Base-by-base conservation (phyloP, 2,329 filamentous ascomycete genomes). In the Fusarium drepaniforme region DNA sequence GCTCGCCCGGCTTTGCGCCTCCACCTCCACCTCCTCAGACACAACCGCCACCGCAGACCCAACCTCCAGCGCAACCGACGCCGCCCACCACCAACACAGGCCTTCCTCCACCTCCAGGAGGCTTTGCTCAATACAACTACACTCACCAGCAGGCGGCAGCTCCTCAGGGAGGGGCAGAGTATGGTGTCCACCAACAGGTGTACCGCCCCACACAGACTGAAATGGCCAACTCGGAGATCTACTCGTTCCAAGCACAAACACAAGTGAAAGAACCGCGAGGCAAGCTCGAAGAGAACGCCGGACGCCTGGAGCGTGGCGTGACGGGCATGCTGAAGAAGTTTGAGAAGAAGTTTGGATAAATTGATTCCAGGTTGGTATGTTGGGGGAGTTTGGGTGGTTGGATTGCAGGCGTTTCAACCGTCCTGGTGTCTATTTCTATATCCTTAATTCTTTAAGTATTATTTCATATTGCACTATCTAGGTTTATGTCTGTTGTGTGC, bases 241-340 rank as follows among this genome's bases (percentile, higher is more conserved):
- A 84, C 70, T 78, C 77, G 40, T 86, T 87, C 46, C 82, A 84
- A 69, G 80, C 83, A 6, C 88, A 87, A 79, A 23, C 42, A 46
- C 88, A 87, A 79, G 82, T 65, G 16, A 44, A 82, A 65, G 87
- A 90, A 66, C 79, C 82, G 5, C 82, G 83, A 71, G 89, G 83
- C 8, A 90, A 88, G 80, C 82, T 94, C 35, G 93, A 93, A 77
- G 89, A 91, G 80, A 88, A 90, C 70, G 90, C 92, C 0, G 91
- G 90, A 33, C 88, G 90, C 77, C 77, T 95, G 38, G 93, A 95
- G 84, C 91, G 91, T 81, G 91, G 92, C 1, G 89, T 95, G 6
- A 89, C 90, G 33, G 90, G 91, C 8, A 92, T 95, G 86, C 82
- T 95, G 75, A 94, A 93, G 88, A 94, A 92, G 84, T 88, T 95